These are phyloP conservation scores for Phaeoacremonium minimum DNA, from an alignment of 2,329 filamentous ascomycete species.

Conservation along the genomic window DNA sequence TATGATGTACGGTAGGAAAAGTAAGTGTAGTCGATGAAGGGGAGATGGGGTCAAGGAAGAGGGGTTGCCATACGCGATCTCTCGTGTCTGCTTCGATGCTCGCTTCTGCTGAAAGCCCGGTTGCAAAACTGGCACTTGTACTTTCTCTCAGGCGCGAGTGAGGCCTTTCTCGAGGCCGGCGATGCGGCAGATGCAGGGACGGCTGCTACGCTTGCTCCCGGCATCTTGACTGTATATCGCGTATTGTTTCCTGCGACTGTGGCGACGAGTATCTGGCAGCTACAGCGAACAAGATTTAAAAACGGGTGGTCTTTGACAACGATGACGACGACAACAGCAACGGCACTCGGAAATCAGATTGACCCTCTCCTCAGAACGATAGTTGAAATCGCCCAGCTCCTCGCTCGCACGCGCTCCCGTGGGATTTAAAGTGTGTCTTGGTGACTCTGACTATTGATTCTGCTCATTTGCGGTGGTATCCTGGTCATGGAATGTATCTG, in stretches of 20 bases:
- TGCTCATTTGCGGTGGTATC: conserved; percentile 49
- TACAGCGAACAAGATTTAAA: conserved; percentile 12
- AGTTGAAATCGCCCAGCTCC: conserved; percentile 54
- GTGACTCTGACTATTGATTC: conserved; percentile 42
- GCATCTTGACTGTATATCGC: conserved; percentile 52
- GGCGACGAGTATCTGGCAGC: conserved; percentile 3
- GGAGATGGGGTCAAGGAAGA: conserved; percentile 4
- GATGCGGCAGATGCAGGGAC: conserved; percentile 61
- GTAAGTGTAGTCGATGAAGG: conserved; percentile 4
- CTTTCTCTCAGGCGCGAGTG: conserved; percentile 85
- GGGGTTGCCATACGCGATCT: conserved; percentile 81
- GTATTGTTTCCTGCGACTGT: conserved; percentile 13
- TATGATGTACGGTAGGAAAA: conserved; percentile 11
- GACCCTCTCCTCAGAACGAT: conserved; percentile 43
- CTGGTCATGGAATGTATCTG: conserved; percentile 50
- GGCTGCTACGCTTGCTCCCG: conserved; percentile 64
- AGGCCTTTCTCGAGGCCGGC: conserved; percentile 70
- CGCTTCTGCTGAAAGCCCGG: conserved; percentile 93
- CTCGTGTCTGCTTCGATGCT: conserved; percentile 95
- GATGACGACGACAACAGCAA: conserved; percentile 20
- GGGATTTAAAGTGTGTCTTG: conserved; percentile 67
- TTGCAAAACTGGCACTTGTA: conserved; percentile 99
- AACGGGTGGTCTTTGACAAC: conserved; percentile 15
- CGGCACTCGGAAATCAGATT: conserved; percentile 23
- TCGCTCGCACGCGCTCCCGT: conserved; percentile 63